A percentile compares a stretch with the other conserved stretches of the same genome.
phyloP scores from a whole-genome alignment of 2,329 filamentous ascomycete genomes.

The Ophiobolus disseminans region DNA sequence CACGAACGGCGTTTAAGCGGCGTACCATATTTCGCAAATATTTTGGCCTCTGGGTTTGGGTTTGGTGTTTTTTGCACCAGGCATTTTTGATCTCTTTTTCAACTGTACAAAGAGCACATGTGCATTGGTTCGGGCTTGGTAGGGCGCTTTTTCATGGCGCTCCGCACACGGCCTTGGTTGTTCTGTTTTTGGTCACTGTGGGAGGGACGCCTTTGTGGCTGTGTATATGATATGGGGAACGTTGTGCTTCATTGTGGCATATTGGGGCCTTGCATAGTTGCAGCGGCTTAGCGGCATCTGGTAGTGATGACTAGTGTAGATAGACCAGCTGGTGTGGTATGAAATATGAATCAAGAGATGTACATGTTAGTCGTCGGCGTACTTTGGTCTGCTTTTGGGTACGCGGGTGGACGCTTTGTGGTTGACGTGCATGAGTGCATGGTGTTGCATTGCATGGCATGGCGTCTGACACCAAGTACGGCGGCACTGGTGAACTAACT shows the following conservation, averaged over 20 bases:
- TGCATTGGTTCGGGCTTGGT: slow-evolving; percentile 2
- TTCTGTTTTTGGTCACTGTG: background rate
- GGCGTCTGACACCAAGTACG: too few relatives aligned
- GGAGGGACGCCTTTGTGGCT: background rate
- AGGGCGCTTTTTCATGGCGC: background rate
- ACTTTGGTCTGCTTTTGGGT: too few relatives aligned
- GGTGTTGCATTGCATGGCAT: too few relatives aligned
- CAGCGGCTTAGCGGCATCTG: background rate
- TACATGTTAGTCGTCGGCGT: too few relatives aligned
- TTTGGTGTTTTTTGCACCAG: too few relatives aligned
- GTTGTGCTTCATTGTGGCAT: background rate
- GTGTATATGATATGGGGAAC: slow-evolving; percentile 8
- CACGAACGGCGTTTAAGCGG: slow-evolving; percentile 34
- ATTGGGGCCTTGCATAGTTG: background rate
- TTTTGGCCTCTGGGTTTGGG: slow-evolving; percentile 11
- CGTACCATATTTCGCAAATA: slow-evolving; percentile 23
- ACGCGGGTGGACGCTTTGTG: too few relatives aligned
- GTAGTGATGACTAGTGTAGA: slow-evolving; percentile 4
- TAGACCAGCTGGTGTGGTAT: background rate
- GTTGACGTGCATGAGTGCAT: too few relatives aligned
- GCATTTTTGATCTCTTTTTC: slow-evolving; percentile 15
- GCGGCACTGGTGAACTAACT: too few relatives aligned
- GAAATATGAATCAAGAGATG: slow-evolving; percentile 1
- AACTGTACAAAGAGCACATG: slow-evolving; percentile 20
- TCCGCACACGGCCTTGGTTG: background rate